These are phyloP conservation scores for Dentipellis sp. DNA, from an alignment of 768 basidiomycete species.

Conservation along the genomic window DNA sequence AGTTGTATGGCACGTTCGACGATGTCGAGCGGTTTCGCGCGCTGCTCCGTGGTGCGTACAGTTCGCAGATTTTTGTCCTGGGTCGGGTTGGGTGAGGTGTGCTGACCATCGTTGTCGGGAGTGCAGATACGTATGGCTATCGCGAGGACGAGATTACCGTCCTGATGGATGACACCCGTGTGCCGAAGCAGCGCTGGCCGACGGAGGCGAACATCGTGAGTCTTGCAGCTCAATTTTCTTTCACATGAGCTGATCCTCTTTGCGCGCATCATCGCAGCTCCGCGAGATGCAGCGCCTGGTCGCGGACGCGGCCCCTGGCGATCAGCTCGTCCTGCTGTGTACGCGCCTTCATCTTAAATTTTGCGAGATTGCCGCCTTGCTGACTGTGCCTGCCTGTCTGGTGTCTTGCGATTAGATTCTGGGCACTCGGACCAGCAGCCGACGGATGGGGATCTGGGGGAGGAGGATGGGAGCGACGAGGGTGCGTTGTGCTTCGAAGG, in stretches of 20 bases:
- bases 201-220: conserved; percentile 13
- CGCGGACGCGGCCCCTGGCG: conserved; percentile 13
- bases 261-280: conserved; percentile 5
- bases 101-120: too few relatives aligned
- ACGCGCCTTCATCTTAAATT: background rate
- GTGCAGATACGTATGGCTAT: conserved; percentile 8
- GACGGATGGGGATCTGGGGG: background rate
- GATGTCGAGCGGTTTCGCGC: conserved; percentile 9
- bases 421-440: conserved; percentile 18
- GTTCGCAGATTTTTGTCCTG: background rate
- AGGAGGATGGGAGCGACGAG: conserved; percentile 20
- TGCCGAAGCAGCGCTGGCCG: conserved; percentile 2
- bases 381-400: background rate
- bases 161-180: conserved; percentile 5
- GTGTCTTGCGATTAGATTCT: conserved; percentile 12
- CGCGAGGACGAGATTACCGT: conserved; percentile 8
- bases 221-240: background rate
- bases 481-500: conserved; percentile 1
- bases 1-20: conserved; percentile 5
- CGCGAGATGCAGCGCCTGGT: conserved; percentile 12
- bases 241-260: background rate
- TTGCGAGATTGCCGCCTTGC: background rate
- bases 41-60: conserved; percentile 4
- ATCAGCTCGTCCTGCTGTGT: conserved; percentile 20
- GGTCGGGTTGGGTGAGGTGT: background rate